Percentiles rank a stretch among this genome's conserved stretches.
These are phyloP conservation scores for Aschersonia sp. DNA, from an alignment of 2,329 filamentous ascomycete species.

Conservation along the genomic window DNA sequence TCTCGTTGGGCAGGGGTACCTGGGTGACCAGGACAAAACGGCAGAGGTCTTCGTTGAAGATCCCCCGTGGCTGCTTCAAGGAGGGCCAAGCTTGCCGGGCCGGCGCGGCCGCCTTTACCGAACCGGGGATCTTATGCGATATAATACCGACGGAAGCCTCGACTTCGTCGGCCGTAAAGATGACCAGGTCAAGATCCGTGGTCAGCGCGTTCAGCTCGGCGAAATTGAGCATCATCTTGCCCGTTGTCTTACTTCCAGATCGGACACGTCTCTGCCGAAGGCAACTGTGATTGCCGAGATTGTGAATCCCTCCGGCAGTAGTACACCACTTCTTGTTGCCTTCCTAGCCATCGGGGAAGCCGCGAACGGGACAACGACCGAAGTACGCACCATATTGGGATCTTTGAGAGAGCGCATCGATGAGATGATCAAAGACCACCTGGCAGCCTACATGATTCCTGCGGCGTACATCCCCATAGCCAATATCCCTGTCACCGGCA, in stretches of 20 bases:
- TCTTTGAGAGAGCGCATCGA: not conserved
- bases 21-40: constrained; percentile 31
- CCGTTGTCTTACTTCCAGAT: not conserved
- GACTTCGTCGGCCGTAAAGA: constrained; percentile 35
- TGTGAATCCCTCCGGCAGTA: not conserved
- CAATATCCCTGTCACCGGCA: constrained; percentile 5
- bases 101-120: constrained; percentile 20
- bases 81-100: not conserved
- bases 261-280: not conserved
- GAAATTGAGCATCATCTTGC: constrained; percentile 8
- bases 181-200: constrained; percentile 39
- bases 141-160: constrained; percentile 18
- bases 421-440: not conserved
- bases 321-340: not conserved
- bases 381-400: not conserved
- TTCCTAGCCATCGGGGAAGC: not conserved
- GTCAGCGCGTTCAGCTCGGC: constrained; percentile 33
- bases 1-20: constrained; percentile 32
- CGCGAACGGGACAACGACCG: not conserved
- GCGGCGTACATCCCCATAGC: constrained; percentile 8
- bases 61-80: constrained; percentile 13
- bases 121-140: constrained; percentile 31
- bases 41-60: constrained; percentile 25
- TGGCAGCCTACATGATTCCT: constrained; percentile 6
- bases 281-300: not conserved